A percentile compares a stretch with the other conserved stretches of the same genome.
Conservation (phyloP, 106 monocot genomes). For the Acorus gramineus region DNA sequence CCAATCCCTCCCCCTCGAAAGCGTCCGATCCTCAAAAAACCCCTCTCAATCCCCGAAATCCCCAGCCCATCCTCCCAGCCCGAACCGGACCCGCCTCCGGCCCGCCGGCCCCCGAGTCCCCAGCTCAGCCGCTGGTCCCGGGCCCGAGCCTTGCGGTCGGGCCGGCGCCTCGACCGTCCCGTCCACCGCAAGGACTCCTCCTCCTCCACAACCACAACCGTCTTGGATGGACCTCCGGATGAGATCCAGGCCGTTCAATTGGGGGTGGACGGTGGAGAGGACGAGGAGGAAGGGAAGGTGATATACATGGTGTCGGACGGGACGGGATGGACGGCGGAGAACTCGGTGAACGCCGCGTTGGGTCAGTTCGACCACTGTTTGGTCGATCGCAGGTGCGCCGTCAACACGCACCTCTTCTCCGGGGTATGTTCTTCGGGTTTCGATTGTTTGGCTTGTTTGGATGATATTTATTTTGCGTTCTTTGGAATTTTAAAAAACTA, state of each 20-base stretch:
- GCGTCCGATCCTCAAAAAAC: too few relatives aligned
- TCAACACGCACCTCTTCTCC: constrained; percentile 85
- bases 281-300: constrained; percentile 37
- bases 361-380: constrained; percentile 92
- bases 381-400: constrained; percentile 55
- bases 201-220: not conserved
- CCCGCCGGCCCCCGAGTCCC: constrained; percentile 14
- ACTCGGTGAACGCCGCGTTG: constrained; percentile 76
- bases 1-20: too few relatives aligned
- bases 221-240: not conserved
- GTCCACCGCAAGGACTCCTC: constrained; percentile 6
- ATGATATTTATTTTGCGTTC: not conserved
- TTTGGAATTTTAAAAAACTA: too few relatives aligned
- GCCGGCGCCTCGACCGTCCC: constrained; percentile 39
- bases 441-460: not conserved
- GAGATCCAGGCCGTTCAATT: not conserved
- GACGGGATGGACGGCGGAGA: constrained; percentile 92
- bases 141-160: constrained; percentile 52
- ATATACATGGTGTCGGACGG: constrained; percentile 97
- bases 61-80: not conserved
- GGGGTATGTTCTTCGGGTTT: constrained; percentile 39
- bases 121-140: constrained; percentile 73
- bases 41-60: not conserved
- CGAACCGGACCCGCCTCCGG: not conserved
- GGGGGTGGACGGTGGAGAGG: constrained; percentile 9